These are phyloP conservation scores for Leccinellum rugosiceps DNA, from an alignment of 768 basidiomycete genomes.

Conservation along the genomic window DNA sequence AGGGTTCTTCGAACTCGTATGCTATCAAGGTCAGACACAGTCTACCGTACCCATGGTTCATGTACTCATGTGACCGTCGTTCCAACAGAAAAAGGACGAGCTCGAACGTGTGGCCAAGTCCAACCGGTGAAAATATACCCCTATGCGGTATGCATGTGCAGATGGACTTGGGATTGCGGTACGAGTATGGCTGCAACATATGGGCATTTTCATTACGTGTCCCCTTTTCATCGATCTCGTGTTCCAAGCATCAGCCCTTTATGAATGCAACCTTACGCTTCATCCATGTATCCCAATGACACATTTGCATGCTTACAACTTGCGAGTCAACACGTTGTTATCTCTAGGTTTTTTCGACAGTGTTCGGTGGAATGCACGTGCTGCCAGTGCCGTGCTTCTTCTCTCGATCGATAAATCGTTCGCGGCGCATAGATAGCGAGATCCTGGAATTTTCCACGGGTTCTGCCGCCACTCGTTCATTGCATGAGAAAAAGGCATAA, in stretches of 20 bases:
- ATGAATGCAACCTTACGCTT: conserved; percentile 28
- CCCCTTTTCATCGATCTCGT: conserved; percentile 7
- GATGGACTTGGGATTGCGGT: conserved; percentile 10
- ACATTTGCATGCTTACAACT: conserved; percentile 4
- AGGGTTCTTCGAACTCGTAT: conserved; percentile 99
- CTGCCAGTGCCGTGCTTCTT: neutral
- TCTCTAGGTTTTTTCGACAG: neutral
- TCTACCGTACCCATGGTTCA: neutral
- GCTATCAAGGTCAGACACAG: conserved; percentile 82
- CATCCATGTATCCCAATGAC: conserved; percentile 19
- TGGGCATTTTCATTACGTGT: conserved; percentile 16
- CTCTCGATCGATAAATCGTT: neutral
- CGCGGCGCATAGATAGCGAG: neutral
- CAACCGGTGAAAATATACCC: conserved; percentile 79
- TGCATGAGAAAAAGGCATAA: neutral
- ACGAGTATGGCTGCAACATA: conserved; percentile 23
- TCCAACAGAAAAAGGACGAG: conserved; percentile 91
- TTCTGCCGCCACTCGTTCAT: conserved; percentile 1
- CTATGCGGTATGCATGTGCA: neutral
- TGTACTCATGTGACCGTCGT: neutral
- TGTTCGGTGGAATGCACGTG: neutral
- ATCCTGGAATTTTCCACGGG: conserved; percentile 15
- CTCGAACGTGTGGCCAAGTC: conserved; percentile 99
- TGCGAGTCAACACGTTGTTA: conserved; percentile 2
- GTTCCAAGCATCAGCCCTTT: conserved; percentile 8